These are phyloP conservation scores for Pythium sp. DNA, from an alignment of 352 stramenopile genomes.

Conservation along the genomic window DNA sequence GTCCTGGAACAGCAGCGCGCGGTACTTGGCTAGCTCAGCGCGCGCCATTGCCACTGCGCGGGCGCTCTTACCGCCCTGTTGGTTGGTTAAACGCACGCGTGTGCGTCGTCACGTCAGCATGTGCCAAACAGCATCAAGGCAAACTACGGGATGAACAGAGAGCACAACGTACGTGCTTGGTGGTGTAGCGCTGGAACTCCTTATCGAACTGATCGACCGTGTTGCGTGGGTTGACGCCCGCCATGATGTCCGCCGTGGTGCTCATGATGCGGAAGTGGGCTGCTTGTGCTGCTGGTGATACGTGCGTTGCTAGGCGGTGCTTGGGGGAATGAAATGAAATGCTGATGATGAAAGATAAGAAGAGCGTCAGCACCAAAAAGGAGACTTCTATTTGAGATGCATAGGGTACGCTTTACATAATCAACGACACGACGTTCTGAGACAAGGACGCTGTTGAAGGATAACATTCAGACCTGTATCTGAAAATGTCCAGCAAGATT, in stretches of 20 bases:
- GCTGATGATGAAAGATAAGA: background rate
- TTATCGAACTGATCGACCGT: constrained; percentile 77
- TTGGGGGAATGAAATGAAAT: background rate
- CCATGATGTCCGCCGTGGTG: constrained; percentile 9
- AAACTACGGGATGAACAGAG: background rate
- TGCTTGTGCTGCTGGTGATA: background rate
- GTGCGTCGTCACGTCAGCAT: background rate
- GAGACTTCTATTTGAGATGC: background rate
- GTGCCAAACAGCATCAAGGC: background rate
- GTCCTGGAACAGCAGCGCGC: constrained; percentile 76
- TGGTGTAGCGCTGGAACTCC: constrained; percentile 86
- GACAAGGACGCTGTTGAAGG: background rate
- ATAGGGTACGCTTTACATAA: background rate
- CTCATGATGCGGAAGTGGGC: background rate
- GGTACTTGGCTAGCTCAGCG: constrained; percentile 78
- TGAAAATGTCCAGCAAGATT: background rate
- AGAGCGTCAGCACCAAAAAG: background rate
- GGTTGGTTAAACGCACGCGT: background rate
- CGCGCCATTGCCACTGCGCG: constrained; percentile 75
- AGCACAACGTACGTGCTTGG: constrained; percentile 50
- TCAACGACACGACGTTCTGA: background rate
- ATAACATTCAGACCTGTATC: background rate
- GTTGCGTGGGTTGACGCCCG: constrained; percentile 24
- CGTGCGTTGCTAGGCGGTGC: background rate
- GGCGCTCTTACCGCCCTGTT: constrained; percentile 58